phyloP scores from a whole-genome alignment of 2,329 filamentous ascomycete genomes.

The Nakataea oryzae region DNA sequence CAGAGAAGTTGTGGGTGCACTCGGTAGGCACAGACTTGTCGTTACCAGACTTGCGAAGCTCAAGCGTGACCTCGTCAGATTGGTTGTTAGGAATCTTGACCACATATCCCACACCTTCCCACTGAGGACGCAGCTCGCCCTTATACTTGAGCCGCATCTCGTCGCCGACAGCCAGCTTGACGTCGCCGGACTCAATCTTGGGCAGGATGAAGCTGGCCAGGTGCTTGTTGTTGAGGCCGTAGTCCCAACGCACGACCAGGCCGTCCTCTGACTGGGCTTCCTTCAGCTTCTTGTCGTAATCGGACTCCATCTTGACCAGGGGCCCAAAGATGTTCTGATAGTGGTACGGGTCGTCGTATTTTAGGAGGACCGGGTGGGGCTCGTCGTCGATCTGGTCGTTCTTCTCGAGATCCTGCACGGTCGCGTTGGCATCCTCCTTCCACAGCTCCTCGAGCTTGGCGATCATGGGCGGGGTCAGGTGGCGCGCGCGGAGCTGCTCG shows the following conservation, averaged over 20 bases:
- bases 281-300: slow-evolving; percentile 98
- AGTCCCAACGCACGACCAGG: slow-evolving; percentile 88
- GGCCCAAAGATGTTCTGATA: slow-evolving; percentile 99
- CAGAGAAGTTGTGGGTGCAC: slow-evolving; percentile 94
- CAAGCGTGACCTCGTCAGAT: slow-evolving; percentile 92
- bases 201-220: slow-evolving; percentile 90
- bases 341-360: slow-evolving; percentile 95
- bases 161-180: slow-evolving; percentile 94
- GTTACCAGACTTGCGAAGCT: slow-evolving; percentile 86
- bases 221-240: slow-evolving; percentile 94
- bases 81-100: slow-evolving; percentile 99
- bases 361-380: slow-evolving; percentile 80
- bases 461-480: slow-evolving; percentile 88
- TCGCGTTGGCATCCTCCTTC: slow-evolving; percentile 89
- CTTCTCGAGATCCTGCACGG: slow-evolving; percentile 85
- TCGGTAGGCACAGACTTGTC: slow-evolving; percentile 95
- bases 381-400: slow-evolving; percentile 88
- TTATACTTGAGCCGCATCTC: slow-evolving; percentile 98
- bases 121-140: slow-evolving; percentile 80
- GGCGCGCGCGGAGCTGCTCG: slow-evolving; percentile 89
- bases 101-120: slow-evolving; percentile 97
- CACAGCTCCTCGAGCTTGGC: slow-evolving; percentile 95
- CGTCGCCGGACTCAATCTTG: slow-evolving; percentile 94
- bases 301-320: slow-evolving; percentile 96
- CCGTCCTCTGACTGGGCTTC: slow-evolving; percentile 96